Evolutionary conservation across 2,329 filamentous ascomycete genomes (phyloP).

Genomic region (Alternaria metachromatica): DNA sequence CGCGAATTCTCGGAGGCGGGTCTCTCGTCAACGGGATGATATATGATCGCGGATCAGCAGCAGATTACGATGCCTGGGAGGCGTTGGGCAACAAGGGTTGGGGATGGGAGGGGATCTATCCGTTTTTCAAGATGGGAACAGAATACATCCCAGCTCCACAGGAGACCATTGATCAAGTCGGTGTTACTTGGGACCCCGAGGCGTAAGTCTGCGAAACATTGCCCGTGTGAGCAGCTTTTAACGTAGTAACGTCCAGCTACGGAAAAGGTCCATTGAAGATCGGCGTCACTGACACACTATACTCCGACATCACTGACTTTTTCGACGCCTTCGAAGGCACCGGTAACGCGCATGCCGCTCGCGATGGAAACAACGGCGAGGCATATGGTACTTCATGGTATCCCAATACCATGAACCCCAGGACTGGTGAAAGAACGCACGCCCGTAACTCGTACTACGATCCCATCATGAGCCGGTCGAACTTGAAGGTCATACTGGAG

Average conservation of each 20-base stretch:
- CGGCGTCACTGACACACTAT: slow-evolving; percentile 36
- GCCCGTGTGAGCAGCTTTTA: background rate
- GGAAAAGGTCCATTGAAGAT: slow-evolving; percentile 36
- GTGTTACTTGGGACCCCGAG: slow-evolving; percentile 33
- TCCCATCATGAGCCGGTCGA: slow-evolving; percentile 33
- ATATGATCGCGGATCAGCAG: slow-evolving; percentile 44
- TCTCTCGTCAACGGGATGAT: slow-evolving; percentile 47
- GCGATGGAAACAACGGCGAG: slow-evolving; percentile 35
- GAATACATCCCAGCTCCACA: slow-evolving; percentile 31
- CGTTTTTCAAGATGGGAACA: slow-evolving; percentile 39
- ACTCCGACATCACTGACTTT: slow-evolving; percentile 32
- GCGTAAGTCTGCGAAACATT: slow-evolving; percentile 16
- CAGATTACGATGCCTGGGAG: slow-evolving; percentile 62
- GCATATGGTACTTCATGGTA: slow-evolving; percentile 47
- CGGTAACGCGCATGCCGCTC: slow-evolving; percentile 26
- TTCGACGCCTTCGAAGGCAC: slow-evolving; percentile 32
- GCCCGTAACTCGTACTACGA: slow-evolving; percentile 43
- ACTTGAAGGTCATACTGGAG: slow-evolving; percentile 36
- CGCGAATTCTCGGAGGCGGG: slow-evolving; percentile 31
- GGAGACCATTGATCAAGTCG: slow-evolving; percentile 17
- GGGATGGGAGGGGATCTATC: slow-evolving; percentile 60
- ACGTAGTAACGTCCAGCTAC: slow-evolving; percentile 20
- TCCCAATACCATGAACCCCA: slow-evolving; percentile 44
- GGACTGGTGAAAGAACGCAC: slow-evolving; percentile 38
- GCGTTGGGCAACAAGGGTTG: slow-evolving; percentile 66